Conservation (phyloP, 257 asterid species). For the Nicotiana benthamiana region DNA sequence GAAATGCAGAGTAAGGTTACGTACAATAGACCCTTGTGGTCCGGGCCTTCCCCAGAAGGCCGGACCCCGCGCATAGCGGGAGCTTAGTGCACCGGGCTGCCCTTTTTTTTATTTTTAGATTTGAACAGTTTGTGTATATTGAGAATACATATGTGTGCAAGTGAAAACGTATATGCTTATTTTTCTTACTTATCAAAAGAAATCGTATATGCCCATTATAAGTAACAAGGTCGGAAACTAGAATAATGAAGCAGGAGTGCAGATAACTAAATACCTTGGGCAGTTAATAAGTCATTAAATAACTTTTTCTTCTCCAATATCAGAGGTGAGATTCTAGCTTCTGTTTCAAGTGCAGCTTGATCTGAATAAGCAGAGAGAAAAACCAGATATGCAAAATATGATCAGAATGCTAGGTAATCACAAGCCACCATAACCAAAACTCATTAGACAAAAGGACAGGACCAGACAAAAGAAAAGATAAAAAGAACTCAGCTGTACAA, state of each 20-base stretch:
- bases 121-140: not conserved
- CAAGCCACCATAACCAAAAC: not conserved
- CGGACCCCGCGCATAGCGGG: too few relatives aligned
- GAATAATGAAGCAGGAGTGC: slow-evolving; percentile 4
- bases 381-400: not conserved
- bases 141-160: not conserved
- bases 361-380: slow-evolving; percentile 31
- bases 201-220: not conserved
- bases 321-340: slow-evolving; percentile 87
- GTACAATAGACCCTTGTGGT: too few relatives aligned
- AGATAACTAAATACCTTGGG: slow-evolving; percentile 58
- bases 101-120: slow-evolving; percentile 7
- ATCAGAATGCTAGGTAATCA: not conserved
- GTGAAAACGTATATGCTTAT: not conserved
- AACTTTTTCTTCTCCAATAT: slow-evolving; percentile 78
- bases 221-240: not conserved
- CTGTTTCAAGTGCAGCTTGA: slow-evolving; percentile 88
- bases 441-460: not conserved
- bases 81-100: too few relatives aligned
- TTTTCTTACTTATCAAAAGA: not conserved
- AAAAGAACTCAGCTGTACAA: not conserved
- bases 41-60: too few relatives aligned
- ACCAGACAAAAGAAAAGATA: not conserved
- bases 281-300: slow-evolving; percentile 82
- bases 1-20: too few relatives aligned